Conservation (phyloP, 2,329 filamentous ascomycete genomes). For the Alternaria longipes region DNA sequence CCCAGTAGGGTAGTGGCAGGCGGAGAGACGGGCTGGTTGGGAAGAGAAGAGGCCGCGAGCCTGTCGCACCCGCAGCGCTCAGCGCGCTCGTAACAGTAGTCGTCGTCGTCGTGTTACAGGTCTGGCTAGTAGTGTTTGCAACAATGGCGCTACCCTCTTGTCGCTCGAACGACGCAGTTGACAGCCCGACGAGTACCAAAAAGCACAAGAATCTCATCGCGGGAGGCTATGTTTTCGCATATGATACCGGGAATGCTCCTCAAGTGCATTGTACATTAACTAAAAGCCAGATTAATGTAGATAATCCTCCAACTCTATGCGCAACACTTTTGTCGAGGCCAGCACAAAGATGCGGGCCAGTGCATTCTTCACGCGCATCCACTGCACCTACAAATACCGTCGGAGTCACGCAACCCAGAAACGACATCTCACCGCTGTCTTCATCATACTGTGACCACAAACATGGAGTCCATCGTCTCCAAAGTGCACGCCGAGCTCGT, state of each 20-base stretch:
- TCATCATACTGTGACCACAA: neutral
- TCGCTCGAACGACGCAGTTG: neutral
- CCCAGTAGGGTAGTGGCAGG: constrained; percentile 13
- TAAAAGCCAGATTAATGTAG: neutral
- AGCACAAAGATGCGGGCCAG: neutral
- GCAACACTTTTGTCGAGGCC: neutral
- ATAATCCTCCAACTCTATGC: neutral
- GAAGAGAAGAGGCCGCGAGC: constrained; percentile 12
- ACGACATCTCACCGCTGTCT: neutral
- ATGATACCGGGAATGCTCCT: constrained; percentile 6
- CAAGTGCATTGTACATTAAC: neutral
- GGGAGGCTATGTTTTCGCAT: constrained; percentile 1
- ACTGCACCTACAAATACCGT: neutral
- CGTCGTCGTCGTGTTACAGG: neutral
- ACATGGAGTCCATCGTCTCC: constrained; percentile 1
- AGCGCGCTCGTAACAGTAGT: neutral
- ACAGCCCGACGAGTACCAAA: constrained; percentile 9
- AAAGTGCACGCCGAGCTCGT: constrained; percentile 6
- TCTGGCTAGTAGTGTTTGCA: neutral
- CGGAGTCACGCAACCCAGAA: neutral
- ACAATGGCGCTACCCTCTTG: neutral
- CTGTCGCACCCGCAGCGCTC: constrained; percentile 1
- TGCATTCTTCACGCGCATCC: neutral
- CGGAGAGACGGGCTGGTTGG: constrained; percentile 16
- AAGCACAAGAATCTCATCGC: constrained; percentile 11